phyloP scores from a whole-genome alignment of 257 asterid genomes.

The Striga asiatica region DNA sequence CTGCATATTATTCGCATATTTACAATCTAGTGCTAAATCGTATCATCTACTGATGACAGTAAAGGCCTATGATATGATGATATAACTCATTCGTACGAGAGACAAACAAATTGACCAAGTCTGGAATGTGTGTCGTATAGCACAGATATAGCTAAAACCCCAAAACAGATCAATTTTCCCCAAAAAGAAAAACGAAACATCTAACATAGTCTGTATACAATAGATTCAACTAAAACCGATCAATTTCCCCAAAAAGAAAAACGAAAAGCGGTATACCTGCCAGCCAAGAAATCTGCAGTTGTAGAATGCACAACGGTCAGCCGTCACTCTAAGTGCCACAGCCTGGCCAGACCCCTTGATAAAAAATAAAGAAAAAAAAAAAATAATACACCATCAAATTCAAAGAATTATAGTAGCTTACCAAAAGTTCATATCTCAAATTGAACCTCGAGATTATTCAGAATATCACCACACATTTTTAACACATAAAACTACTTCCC shows the following conservation, averaged over 20 bases:
- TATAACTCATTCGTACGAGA: not conserved
- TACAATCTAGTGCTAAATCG: too few species aligned
- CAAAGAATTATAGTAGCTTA: not conserved
- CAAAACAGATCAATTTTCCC: too few species aligned
- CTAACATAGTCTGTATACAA: too few species aligned
- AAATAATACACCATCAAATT: not conserved
- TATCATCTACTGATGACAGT: not conserved
- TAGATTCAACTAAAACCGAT: too few species aligned
- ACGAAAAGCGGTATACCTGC: too few species aligned
- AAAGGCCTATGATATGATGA: not conserved
- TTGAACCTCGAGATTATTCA: not conserved
- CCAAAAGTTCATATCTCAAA: not conserved
- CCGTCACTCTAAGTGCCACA: constrained; percentile 85
- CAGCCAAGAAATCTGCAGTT: constrained; percentile 91
- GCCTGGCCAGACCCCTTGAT: constrained; percentile 92
- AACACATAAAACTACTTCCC: not conserved
- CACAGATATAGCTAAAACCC: too few species aligned
- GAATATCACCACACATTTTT: not conserved
- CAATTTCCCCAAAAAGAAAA: too few species aligned
- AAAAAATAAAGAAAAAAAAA: not conserved
- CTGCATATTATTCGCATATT: too few species aligned
- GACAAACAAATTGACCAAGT: not conserved
- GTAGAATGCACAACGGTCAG: constrained; percentile 88
- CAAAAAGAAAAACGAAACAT: too few species aligned
- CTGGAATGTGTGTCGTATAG: too few species aligned